Evolutionary conservation across 805 yeast genomes (phyloP).

Genomic region (Myxozyma mucilagina): DNA sequence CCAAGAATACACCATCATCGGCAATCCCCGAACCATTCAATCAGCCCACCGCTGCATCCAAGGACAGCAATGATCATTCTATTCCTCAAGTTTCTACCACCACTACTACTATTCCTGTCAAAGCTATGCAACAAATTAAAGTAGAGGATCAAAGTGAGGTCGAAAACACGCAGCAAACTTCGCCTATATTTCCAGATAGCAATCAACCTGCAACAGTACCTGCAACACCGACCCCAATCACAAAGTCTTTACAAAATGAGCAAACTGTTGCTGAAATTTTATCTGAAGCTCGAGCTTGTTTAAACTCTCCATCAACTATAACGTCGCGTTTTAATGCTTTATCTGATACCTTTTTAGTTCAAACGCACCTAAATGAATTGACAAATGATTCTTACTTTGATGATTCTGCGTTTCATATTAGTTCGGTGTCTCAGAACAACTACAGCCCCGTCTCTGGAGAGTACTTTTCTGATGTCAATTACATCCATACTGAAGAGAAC

Average conservation of each 20-base stretch:
- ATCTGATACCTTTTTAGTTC: background rate
- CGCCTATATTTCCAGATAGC: background rate
- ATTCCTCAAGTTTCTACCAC: background rate
- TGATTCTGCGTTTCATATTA: background rate
- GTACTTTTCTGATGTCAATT: background rate
- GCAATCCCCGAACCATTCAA: no score
- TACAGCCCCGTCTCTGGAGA: background rate
- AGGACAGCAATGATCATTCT: background rate
- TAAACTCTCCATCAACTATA: background rate
- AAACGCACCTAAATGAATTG: background rate
- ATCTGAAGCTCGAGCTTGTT: background rate
- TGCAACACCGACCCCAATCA: background rate
- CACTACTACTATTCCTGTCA: background rate
- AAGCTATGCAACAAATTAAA: background rate
- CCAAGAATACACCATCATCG: background rate
- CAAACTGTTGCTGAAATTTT: constrained; percentile 5
- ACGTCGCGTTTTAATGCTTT: background rate
- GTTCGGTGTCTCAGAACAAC: background rate
- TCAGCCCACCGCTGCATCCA: no score
- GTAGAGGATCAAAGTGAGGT: background rate
- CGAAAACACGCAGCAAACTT: background rate
- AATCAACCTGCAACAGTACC: background rate
- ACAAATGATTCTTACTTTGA: background rate
- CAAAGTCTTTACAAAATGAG: background rate
- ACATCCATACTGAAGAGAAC: background rate